These are phyloP conservation scores for Rhynchospora breviuscula DNA, from an alignment of 176 grass and related monocot species.

Conservation along the genomic window DNA sequence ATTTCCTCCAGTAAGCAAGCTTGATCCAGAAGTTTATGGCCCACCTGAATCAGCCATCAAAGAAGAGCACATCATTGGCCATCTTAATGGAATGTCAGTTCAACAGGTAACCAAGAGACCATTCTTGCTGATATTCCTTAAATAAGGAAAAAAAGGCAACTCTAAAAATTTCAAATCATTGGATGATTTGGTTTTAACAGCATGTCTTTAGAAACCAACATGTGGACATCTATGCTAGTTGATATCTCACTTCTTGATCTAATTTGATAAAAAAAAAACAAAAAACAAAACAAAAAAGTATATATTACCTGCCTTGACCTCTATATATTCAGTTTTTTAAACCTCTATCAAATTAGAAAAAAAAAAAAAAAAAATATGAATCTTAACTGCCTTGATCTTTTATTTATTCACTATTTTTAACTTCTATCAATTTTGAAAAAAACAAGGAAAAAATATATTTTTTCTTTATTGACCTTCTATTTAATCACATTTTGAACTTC, in stretches of 20 bases:
- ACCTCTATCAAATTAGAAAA: too few species aligned
- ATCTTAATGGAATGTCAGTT: constrained; percentile 78
- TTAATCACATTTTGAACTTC: not conserved
- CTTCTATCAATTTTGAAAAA: too few species aligned
- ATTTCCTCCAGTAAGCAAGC: constrained; percentile 82
- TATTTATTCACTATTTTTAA: not conserved
- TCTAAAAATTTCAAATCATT: not conserved
- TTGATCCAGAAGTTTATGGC: constrained; percentile 33
- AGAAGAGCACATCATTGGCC: constrained; percentile 77
- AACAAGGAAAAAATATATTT: too few species aligned
- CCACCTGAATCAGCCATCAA: constrained; percentile 81
- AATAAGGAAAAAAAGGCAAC: not conserved
- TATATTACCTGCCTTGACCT: too few species aligned
- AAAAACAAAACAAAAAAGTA: too few species aligned
- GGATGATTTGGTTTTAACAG: not conserved
- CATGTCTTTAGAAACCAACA: not conserved
- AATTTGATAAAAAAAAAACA: too few species aligned
- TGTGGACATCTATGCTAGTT: not conserved
- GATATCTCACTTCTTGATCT: too few species aligned
- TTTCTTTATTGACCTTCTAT: not conserved
- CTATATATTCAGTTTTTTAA: too few species aligned
- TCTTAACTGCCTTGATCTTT: not conserved
- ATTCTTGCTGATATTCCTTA: not conserved
- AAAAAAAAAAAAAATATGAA: too few species aligned
- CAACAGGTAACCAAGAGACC: constrained; percentile 33